A percentile compares a stretch with the other conserved stretches of the same genome.
Evolutionary conservation across 805 yeast genomes (phyloP).

Genomic region (Wickerhamiella cacticola): DNA sequence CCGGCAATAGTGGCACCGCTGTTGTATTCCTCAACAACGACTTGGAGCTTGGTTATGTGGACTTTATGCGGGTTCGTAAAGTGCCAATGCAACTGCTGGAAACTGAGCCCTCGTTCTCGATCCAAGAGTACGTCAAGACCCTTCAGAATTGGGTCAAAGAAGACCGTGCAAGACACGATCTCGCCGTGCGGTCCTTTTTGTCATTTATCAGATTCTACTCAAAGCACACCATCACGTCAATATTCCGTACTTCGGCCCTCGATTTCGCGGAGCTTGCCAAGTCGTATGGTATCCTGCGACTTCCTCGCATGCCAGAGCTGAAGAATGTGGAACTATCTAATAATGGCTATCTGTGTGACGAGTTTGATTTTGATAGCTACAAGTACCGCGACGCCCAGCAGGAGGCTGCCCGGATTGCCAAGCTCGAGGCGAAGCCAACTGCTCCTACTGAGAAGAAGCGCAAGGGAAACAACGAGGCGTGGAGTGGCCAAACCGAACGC

Average conservation of each 20-base stretch:
- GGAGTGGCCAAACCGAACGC: constrained; percentile 61
- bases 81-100: constrained; percentile 36
- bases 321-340: constrained; percentile 42
- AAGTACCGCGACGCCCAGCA: constrained; percentile 50
- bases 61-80: constrained; percentile 63
- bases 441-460: constrained; percentile 30
- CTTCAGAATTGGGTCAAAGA: constrained; percentile 45
- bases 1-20: constrained; percentile 72
- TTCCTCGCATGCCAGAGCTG: constrained; percentile 93
- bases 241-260: constrained; percentile 59
- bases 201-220: constrained; percentile 74
- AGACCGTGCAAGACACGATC: constrained; percentile 75
- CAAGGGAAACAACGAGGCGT: constrained; percentile 35
- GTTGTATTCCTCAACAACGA: constrained; percentile 60
- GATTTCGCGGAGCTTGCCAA: constrained; percentile 63
- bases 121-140: constrained; percentile 20
- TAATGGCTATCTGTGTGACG: constrained; percentile 62
- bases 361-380: constrained; percentile 56
- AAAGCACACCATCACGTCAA: constrained; percentile 79
- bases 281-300: constrained; percentile 65
- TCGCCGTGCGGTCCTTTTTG: constrained; percentile 67
- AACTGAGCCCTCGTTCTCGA: constrained; percentile 4
- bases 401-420: constrained; percentile 51
- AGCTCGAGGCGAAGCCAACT: constrained; percentile 32
- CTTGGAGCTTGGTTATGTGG: constrained; percentile 70